These are phyloP conservation scores for Fusarium sacchari DNA, from an alignment of 2,329 filamentous ascomycete genomes.

Conservation along the genomic window DNA sequence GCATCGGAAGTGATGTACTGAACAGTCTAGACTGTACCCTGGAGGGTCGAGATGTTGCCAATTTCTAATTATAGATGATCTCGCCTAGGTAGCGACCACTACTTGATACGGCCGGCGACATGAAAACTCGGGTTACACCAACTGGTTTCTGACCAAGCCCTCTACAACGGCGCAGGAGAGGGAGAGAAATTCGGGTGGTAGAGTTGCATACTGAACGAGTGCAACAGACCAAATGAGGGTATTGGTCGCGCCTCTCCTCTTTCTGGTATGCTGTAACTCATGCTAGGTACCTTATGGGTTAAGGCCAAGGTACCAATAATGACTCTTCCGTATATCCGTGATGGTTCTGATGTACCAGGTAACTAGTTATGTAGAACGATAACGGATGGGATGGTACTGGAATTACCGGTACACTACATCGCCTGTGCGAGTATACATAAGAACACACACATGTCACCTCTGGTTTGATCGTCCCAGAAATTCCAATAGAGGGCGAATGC, in stretches of 20 bases:
- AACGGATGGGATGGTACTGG: neutral
- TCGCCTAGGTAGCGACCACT: conserved; percentile 15
- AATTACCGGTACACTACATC: neutral
- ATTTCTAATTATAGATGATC: conserved; percentile 31
- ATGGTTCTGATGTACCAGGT: neutral
- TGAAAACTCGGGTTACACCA: conserved; percentile 21
- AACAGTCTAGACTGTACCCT: neutral
- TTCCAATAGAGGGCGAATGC: neutral
- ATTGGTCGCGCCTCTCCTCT: neutral
- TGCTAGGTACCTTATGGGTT: neutral
- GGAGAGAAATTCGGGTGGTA: neutral
- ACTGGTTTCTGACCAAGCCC: neutral
- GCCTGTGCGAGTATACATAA: neutral
- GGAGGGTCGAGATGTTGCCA: neutral
- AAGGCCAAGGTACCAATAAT: neutral
- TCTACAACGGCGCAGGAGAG: neutral
- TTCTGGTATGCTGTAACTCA: neutral
- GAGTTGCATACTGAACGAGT: neutral
- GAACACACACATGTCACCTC: neutral
- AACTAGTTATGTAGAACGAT: neutral
- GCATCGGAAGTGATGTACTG: conserved; percentile 16
- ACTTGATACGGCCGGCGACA: neutral
- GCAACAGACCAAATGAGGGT: neutral
- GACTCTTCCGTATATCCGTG: neutral
- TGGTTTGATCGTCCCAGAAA: neutral